A percentile compares a stretch with the other conserved stretches of the same genome.
phyloP scores from a whole-genome alignment of 2,329 filamentous ascomycete genomes.

The Pestalotiopsis sp. region DNA sequence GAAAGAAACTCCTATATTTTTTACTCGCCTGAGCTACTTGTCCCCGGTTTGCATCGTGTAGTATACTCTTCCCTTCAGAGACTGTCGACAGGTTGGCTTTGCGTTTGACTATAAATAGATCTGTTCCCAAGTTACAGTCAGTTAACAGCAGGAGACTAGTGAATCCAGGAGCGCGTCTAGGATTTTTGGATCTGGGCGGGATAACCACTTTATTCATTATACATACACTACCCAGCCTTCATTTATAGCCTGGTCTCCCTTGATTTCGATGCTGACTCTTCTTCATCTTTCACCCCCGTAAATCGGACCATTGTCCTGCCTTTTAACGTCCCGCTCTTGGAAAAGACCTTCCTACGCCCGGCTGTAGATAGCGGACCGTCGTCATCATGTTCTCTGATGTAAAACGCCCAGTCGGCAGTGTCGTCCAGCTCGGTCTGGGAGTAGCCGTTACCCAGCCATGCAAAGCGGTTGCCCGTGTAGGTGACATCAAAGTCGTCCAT shows the following conservation, averaged over 20 bases:
- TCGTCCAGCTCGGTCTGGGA: slow-evolving; percentile 27
- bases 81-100: neutral
- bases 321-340: slow-evolving; percentile 29
- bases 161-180: neutral
- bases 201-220: neutral
- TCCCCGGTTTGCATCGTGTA: no score
- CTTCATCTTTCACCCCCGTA: neutral
- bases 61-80: no score
- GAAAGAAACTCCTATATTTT: no score
- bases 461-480: slow-evolving; percentile 15
- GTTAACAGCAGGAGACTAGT: neutral
- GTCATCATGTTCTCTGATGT: slow-evolving; percentile 30
- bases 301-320: slow-evolving; percentile 23
- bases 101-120: neutral
- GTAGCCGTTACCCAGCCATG: slow-evolving; percentile 18
- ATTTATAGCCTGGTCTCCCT: neutral
- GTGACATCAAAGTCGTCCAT: slow-evolving; percentile 24
- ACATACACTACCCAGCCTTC: neutral
- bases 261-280: neutral
- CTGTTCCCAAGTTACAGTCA: neutral
- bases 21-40: no score
- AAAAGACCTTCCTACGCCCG: slow-evolving; percentile 26
- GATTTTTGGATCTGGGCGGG: neutral
- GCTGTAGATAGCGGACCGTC: slow-evolving; percentile 28
- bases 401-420: slow-evolving; percentile 42